phyloP scores from a whole-genome alignment of 1,139 yeast genomes.

The Meyerozyma carpophila region DNA sequence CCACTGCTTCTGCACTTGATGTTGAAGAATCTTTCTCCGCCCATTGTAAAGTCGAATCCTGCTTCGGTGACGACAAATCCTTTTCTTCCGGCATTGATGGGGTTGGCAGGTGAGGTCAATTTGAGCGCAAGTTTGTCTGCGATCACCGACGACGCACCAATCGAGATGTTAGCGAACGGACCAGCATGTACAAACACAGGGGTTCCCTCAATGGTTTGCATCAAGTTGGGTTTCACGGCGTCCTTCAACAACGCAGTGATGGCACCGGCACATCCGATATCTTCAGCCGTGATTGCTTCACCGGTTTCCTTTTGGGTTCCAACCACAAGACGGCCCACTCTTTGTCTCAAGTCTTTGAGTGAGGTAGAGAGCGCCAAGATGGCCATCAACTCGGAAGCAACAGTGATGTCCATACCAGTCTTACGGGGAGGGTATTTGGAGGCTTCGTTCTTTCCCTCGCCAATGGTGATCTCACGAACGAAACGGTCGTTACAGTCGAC shows the following conservation, averaged over 20 bases:
- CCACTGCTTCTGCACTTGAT: slow-evolving; percentile 95
- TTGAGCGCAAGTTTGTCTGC: slow-evolving; percentile 96
- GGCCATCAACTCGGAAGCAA: slow-evolving; percentile 98
- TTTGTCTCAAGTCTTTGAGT: slow-evolving; percentile 78
- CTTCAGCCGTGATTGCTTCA: slow-evolving; percentile 92
- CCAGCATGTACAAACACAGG: slow-evolving; percentile 99
- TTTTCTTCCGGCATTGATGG: slow-evolving; percentile 42
- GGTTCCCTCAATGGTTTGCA: slow-evolving; percentile 98
- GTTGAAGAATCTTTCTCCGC: slow-evolving; percentile 96
- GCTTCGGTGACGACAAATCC: slow-evolving; percentile 97
- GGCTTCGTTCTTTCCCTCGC: slow-evolving; percentile 84
- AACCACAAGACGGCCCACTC: slow-evolving; percentile 88
- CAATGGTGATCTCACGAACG: slow-evolving; percentile 85
- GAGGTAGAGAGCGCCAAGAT: slow-evolving; percentile 85
- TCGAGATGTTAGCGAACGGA: slow-evolving; percentile 95
- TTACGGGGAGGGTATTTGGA: slow-evolving; percentile 74
- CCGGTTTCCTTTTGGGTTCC: slow-evolving; percentile 71
- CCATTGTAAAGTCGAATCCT: slow-evolving; percentile 98
- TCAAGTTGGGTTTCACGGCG: slow-evolving; percentile 93
- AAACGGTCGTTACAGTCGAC: slow-evolving; percentile 95
- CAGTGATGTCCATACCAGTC: slow-evolving; percentile 95
- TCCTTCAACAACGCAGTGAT: slow-evolving; percentile 92
- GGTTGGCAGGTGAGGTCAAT: slow-evolving; percentile 48
- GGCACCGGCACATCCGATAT: slow-evolving; percentile 96
- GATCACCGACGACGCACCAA: slow-evolving; percentile 91